phyloP scores from a whole-genome alignment of 768 basidiomycete genomes.

The Fomitopsis pulvina region DNA sequence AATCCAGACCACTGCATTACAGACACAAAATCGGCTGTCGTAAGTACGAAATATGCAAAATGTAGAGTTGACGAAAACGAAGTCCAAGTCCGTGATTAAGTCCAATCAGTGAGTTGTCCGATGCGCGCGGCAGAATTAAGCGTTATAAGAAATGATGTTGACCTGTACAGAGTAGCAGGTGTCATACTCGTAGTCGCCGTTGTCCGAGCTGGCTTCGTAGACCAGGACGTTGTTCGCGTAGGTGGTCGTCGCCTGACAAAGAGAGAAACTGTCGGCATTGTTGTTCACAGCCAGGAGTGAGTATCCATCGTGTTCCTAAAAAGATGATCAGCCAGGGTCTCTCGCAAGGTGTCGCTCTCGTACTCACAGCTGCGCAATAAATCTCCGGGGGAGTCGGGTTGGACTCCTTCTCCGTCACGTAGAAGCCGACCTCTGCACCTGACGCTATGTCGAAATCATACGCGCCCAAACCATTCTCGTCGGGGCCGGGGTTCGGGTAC shows the following conservation, averaged over 20 bases:
- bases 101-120: not conserved
- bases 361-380: not conserved
- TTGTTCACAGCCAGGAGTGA: not conserved
- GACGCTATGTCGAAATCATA: not conserved
- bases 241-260: not conserved
- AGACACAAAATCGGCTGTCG: not conserved
- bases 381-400: not conserved
- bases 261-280: not conserved
- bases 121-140: not conserved
- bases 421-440: not conserved
- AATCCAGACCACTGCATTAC: not conserved
- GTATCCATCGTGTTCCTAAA: not conserved
- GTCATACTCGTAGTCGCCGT: not conserved
- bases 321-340: too few species aligned
- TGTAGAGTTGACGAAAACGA: too few species aligned
- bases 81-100: not conserved
- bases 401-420: not conserved
- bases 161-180: not conserved
- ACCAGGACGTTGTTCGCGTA: not conserved
- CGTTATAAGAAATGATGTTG: not conserved
- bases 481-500: not conserved
- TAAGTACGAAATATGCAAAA: not conserved
- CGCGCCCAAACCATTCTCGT: not conserved
- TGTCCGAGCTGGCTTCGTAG: not conserved
- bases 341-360: not conserved